phyloP scores from a whole-genome alignment of 1,284 basidiomycete species.

The Rhodotorula sp. region DNA sequence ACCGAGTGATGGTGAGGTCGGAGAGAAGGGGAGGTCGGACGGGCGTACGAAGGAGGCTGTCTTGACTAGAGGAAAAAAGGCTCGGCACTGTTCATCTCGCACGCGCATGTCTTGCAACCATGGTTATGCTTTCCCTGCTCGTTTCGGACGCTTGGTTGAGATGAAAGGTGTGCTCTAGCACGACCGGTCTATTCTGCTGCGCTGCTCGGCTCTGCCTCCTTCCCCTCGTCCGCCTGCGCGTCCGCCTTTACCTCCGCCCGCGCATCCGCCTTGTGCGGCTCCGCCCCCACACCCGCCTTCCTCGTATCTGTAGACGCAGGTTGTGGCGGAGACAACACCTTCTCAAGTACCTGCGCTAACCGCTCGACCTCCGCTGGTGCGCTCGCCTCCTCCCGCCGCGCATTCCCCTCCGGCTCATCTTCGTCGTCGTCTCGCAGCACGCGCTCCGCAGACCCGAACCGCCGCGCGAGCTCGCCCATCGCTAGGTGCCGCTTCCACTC shows the following conservation, averaged over 20 bases:
- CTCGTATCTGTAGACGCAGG: no score
- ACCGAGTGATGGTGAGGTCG: neutral
- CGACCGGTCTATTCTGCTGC: neutral
- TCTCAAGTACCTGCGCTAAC: neutral
- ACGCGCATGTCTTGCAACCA: neutral
- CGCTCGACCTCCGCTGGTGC: neutral
- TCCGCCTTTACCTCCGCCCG: neutral
- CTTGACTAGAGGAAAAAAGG: neutral
- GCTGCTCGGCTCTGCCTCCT: neutral
- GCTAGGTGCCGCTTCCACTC: conserved; percentile 28
- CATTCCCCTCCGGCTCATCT: neutral
- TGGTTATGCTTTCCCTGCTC: neutral
- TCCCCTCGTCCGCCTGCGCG: neutral
- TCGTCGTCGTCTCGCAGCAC: conserved; percentile 21
- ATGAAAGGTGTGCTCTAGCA: no score
- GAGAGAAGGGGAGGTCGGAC: neutral
- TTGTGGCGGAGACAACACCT: neutral
- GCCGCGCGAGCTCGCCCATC: conserved; percentile 15
- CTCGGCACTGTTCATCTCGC: neutral
- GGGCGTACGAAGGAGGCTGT: neutral
- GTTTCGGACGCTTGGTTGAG: no score
- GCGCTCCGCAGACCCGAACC: conserved; percentile 13
- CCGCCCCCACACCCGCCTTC: no score
- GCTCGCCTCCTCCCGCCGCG: neutral
- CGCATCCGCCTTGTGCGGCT: no score